Conservation (phyloP, 1,284 basidiomycete genomes). For the Cystobasidium sp. region DNA sequence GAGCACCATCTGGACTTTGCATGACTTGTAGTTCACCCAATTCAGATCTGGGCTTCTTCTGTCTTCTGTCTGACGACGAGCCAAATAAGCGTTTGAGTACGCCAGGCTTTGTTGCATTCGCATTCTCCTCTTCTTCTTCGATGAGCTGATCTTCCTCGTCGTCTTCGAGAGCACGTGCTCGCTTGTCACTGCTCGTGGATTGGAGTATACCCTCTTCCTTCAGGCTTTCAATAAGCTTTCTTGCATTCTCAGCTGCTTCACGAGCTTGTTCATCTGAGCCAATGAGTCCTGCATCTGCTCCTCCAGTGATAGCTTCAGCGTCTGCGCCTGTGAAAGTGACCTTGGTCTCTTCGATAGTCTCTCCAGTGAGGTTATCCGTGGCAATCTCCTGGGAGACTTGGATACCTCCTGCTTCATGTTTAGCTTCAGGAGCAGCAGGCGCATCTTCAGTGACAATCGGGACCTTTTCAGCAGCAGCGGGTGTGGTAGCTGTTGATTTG, state of each 20-base stretch:
- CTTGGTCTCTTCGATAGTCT: constrained; percentile 49
- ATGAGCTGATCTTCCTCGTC: constrained; percentile 46
- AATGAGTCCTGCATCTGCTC: constrained; percentile 23
- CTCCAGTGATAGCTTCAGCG: constrained; percentile 40
- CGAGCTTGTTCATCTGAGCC: constrained; percentile 47
- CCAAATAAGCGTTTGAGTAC: constrained; percentile 50
- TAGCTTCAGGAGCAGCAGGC: background rate
- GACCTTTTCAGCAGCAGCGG: constrained; percentile 20
- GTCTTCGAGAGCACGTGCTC: constrained; percentile 45
- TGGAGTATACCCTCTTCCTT: constrained; percentile 47
- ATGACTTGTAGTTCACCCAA: constrained; percentile 41
- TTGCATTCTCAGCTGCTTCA: constrained; percentile 48
- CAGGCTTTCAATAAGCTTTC: constrained; percentile 49
- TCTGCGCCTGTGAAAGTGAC: constrained; percentile 45
- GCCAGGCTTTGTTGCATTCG: constrained; percentile 38
- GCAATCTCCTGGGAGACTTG: constrained; percentile 52
- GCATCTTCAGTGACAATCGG: background rate
- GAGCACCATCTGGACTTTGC: constrained; percentile 42
- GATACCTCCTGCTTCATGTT: constrained; percentile 45
- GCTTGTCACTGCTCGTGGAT: constrained; percentile 45
- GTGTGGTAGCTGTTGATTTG: constrained; percentile 23
- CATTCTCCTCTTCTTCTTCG: constrained; percentile 47
- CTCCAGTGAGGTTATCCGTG: constrained; percentile 46
- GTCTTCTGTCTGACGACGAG: constrained; percentile 32
- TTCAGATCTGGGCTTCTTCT: constrained; percentile 1